A percentile compares a stretch with the other conserved stretches of the same genome.
Conservation (phyloP, 495 filamentous ascomycete genomes). For the Aspergillus ostianus region DNA sequence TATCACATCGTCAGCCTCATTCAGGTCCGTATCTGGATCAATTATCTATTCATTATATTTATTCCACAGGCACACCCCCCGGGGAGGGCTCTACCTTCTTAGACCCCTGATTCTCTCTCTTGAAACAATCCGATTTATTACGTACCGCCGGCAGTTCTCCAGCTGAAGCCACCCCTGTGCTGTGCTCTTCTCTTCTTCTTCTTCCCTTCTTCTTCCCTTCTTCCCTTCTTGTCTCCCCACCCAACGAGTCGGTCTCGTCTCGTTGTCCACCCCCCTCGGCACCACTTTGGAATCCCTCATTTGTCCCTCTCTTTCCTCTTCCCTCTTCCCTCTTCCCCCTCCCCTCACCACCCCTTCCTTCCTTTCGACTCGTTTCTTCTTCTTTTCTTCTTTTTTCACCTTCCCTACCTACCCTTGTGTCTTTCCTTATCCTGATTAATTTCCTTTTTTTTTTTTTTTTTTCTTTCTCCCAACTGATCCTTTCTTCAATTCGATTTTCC, state of each 20-base stretch:
- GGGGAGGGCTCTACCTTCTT: too few relatives aligned
- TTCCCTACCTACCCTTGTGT: conserved; percentile 16
- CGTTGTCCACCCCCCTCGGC: conserved; percentile 12
- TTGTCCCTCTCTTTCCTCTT: conserved; percentile 13
- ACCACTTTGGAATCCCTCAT: too few relatives aligned
- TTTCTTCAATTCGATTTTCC: conserved; percentile 3
- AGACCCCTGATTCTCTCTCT: not conserved
- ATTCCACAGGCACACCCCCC: too few relatives aligned
- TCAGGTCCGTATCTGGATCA: too few relatives aligned
- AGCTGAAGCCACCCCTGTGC: too few relatives aligned
- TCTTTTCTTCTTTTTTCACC: conserved; percentile 15
- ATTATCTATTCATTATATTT: too few relatives aligned
- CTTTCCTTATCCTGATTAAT: conserved; percentile 13
- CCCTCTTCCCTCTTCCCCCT: not conserved
- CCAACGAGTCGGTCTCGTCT: conserved; percentile 27
- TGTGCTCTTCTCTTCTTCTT: conserved; percentile 11
- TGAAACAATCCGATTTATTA: not conserved
- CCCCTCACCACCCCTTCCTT: conserved; percentile 10
- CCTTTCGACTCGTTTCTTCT: conserved; percentile 11
- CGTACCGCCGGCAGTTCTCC: not conserved
- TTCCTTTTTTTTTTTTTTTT: conserved; percentile 12
- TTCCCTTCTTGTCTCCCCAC: conserved; percentile 16
- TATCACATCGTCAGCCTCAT: too few relatives aligned
- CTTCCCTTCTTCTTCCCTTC: conserved; percentile 3
- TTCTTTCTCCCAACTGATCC: conserved; percentile 5